phyloP scores from a whole-genome alignment of 768 basidiomycete genomes.

The Leccinum fibrillosum region DNA sequence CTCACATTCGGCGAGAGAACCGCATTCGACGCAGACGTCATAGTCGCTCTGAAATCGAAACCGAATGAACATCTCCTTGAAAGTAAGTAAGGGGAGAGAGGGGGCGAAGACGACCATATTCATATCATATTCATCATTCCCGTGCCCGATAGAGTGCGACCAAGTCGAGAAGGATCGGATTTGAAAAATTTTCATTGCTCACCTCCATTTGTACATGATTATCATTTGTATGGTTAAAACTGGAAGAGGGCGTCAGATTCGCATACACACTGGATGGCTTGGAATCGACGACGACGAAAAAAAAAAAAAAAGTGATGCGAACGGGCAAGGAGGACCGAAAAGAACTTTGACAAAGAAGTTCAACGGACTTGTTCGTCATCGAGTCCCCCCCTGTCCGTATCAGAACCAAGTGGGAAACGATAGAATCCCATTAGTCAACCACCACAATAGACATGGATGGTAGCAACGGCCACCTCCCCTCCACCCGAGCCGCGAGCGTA shows the following conservation, averaged over 20 bases:
- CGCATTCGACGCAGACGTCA: constrained; percentile 70
- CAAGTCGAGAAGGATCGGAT: constrained; percentile 13
- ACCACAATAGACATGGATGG: constrained; percentile 11
- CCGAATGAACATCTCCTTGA: constrained; percentile 1
- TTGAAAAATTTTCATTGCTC: constrained; percentile 13
- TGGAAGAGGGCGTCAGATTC: constrained; percentile 29
- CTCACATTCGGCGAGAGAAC: constrained; percentile 61
- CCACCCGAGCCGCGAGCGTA: constrained; percentile 5
- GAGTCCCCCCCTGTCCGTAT: not conserved
- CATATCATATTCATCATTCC: not conserved
- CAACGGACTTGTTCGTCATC: not conserved
- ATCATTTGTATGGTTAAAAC: constrained; percentile 70
- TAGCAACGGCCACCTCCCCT: constrained; percentile 20
- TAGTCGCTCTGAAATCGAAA: constrained; percentile 55
- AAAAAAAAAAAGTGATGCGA: not conserved
- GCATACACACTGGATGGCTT: not conserved
- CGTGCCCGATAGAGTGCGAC: constrained; percentile 19
- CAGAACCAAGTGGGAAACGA: not conserved
- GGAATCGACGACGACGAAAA: not conserved
- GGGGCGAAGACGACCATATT: not conserved
- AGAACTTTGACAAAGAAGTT: not conserved
- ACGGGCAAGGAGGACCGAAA: not conserved
- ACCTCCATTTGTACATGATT: constrained; percentile 78
- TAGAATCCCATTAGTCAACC: constrained; percentile 7
- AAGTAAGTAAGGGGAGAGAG: constrained; percentile 2